Conservation (phyloP, 176 grass and related monocot species). For the Oryza longistaminata region DNA sequence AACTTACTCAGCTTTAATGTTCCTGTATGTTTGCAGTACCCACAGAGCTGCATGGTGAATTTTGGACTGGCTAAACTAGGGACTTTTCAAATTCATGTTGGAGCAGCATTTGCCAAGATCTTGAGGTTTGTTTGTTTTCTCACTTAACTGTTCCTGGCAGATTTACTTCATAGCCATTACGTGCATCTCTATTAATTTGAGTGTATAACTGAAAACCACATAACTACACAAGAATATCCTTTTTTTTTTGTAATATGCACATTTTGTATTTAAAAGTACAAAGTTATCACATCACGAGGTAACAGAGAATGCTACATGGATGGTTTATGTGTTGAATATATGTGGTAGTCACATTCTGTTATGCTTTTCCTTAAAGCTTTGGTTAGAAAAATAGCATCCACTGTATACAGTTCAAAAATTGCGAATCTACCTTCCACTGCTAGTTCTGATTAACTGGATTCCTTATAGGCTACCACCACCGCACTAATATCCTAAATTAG, state of each 20-base stretch:
- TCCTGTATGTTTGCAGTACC: neutral
- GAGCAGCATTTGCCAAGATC: neutral
- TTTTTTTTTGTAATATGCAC: neutral
- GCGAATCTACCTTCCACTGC: neutral
- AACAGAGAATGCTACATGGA: neutral
- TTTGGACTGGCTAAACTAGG: neutral
- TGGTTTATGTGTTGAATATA: neutral
- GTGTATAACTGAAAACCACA: neutral
- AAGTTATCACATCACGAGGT: neutral
- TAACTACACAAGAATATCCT: neutral
- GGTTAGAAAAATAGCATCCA: neutral
- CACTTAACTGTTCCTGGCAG: neutral
- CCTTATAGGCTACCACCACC: neutral
- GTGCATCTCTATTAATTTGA: neutral
- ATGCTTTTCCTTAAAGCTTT: neutral
- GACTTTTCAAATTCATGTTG: neutral
- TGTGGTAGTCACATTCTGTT: neutral
- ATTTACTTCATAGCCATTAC: neutral
- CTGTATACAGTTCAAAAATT: neutral
- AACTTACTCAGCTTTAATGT: slow-evolving; percentile 49
- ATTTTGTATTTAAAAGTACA: neutral
- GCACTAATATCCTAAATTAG: neutral
- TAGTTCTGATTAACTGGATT: neutral
- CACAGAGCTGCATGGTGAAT: neutral
- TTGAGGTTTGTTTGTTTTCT: slow-evolving; percentile 17